Conservation (phyloP, 805 yeast genomes). For the Hanseniaspora osmophila region DNA sequence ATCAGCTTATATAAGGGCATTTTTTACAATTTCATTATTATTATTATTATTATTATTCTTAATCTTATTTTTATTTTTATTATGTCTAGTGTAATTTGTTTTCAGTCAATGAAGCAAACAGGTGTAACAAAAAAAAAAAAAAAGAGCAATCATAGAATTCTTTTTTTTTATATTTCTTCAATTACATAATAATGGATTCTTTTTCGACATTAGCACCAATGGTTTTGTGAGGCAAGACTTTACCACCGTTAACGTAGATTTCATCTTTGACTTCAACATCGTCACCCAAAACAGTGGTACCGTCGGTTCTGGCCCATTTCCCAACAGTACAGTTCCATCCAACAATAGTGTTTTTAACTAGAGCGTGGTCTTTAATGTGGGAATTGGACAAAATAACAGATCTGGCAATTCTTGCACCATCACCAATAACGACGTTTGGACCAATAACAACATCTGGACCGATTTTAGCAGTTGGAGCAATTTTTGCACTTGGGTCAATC, state of each 20-base stretch:
- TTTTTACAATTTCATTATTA: too few relatives aligned
- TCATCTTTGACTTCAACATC: conserved; percentile 97
- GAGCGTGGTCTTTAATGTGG: conserved; percentile 88
- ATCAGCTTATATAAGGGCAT: too few relatives aligned
- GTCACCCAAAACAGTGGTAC: conserved; percentile 95
- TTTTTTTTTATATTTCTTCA: neutral
- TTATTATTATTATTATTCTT: too few relatives aligned
- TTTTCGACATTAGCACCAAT: conserved; percentile 92
- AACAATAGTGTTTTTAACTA: conserved; percentile 93
- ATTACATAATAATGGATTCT: conserved; percentile 94
- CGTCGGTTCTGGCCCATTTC: conserved; percentile 97
- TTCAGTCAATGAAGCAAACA: neutral
- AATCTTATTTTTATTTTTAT: too few relatives aligned
- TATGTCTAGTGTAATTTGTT: too few relatives aligned
- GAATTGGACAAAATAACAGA: conserved; percentile 87
- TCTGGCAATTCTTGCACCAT: conserved; percentile 96
- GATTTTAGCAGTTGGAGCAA: conserved; percentile 82
- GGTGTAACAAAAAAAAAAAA: neutral
- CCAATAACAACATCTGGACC: conserved; percentile 98
- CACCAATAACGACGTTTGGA: conserved; percentile 90
- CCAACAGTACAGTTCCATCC: conserved; percentile 99
- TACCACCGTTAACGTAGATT: conserved; percentile 97
- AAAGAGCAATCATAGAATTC: neutral
- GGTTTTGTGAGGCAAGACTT: conserved; percentile 96
- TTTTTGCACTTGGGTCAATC: conserved; percentile 89